Evolutionary conservation across 352 stramenopile genomes (phyloP).

Genomic region (Globisporangium uncinulatum): DNA sequence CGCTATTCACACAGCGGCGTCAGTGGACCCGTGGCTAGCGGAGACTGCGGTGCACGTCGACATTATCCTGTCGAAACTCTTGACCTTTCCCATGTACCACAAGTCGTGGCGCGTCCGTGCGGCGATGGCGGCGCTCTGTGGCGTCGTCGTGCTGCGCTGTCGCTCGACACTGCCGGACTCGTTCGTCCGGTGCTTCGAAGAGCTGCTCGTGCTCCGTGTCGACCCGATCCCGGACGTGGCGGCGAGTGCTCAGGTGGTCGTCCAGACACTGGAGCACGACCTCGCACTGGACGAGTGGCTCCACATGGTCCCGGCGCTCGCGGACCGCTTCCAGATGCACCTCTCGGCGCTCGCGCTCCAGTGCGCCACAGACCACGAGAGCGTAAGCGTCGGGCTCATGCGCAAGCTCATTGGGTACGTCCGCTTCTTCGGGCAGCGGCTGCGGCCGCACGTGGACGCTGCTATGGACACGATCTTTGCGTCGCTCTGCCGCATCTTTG

Average conservation of each 20-base stretch:
- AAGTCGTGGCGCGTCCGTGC: constrained; percentile 58
- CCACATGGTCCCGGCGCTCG: constrained; percentile 47
- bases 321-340: constrained; percentile 64
- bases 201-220: constrained; percentile 60
- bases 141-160: constrained; percentile 45
- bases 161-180: constrained; percentile 36
- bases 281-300: constrained; percentile 52
- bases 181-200: constrained; percentile 77
- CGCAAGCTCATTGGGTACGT: constrained; percentile 70
- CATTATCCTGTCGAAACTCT: constrained; percentile 53
- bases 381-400: constrained; percentile 46
- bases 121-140: constrained; percentile 58
- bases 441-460: constrained; percentile 46
- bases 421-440: constrained; percentile 29
- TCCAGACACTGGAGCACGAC: constrained; percentile 12
- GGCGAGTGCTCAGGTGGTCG: constrained; percentile 10
- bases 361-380: constrained; percentile 54
- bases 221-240: constrained; percentile 41
- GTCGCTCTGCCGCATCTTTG: constrained; percentile 39
- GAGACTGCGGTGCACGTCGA: constrained; percentile 58
- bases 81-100: constrained; percentile 27
- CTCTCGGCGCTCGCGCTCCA: constrained; percentile 63
- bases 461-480: constrained; percentile 42
- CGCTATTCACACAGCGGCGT: background rate
- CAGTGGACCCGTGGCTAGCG: constrained; percentile 41